Evolutionary conservation across 768 basidiomycete species (phyloP), one percentile per base, ranked within the genome.

Genomic region (Amanita exitialis): DNA sequence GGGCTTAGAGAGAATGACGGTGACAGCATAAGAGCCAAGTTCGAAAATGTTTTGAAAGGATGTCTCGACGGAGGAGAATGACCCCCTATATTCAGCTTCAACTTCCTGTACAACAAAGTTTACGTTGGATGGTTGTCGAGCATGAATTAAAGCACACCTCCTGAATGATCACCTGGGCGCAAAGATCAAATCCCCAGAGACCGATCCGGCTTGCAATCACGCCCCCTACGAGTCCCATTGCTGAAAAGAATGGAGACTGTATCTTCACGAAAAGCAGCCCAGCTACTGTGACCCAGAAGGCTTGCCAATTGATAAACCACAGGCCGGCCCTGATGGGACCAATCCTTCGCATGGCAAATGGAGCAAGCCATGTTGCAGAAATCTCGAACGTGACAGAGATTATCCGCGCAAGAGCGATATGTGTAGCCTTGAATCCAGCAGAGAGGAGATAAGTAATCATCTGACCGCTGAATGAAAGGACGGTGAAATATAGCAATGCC

Each of bases 111-210:
- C 8, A 28, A 42, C 16, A 16, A 21, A 34, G 13, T 13, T 21
- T n/a, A 32, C 9, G 15, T 21, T 5, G 23, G 13, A 18, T 15
- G 2, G 13, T 20, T 10, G 3, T 20, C 23, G 23, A 12, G n/a
- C 18, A 38, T 18, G 6, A 7, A 5, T 7, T n/a, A 3, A 2
- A 18, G 28, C 58, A 27, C n/a, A 59, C 60, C 49, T 58, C 56
- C 53, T 65, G 64, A n/a, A 64, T 54, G 32, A 64, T 57, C 6
- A 58, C 49, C 47, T 65, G 64, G 3, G 55, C 59, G 36, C 58
- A 57, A 16, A 65, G 57, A 48, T 65, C 63, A 28, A 64, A 65
- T 8, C 63, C 63, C 64, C 64, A 64, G 12, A 65, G 55, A 10
- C 64, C 63, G 9, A 63, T 39, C 4, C 64, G 57, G 44, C 63